Evolutionary conservation across 2,329 filamentous ascomycete genomes (phyloP), one percentile per base, ranked within the genome.

Genomic region (Apiospora saccharicola): DNA sequence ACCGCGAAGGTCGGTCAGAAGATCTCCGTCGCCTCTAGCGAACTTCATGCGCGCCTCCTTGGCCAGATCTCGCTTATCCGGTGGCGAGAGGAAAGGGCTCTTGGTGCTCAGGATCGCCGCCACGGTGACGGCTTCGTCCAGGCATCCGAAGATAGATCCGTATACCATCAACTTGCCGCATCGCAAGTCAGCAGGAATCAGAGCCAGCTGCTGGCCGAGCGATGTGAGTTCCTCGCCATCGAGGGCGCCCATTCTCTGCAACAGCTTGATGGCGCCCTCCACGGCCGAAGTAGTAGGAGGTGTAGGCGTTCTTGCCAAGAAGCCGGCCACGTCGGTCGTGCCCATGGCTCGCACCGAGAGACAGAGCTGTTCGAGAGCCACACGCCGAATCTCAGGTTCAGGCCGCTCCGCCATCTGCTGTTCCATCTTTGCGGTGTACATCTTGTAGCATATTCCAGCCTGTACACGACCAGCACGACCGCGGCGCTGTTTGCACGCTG

Each of bases 151-250:
- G 72, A 97, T 95, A 22, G 94, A 93, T 7, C 96, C 96, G 79
- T 97, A 98, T 4, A 99, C 94, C 88, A 99, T 94, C 46, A 99
- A 88, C 82, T 99, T 99, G 67, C 94, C 94, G 80, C 95, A 97
- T 41, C 96, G 91, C 68, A 99, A 87, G 79, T 99, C 96, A 0
- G 96, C 94, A 1, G 96, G 96, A 69, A 99, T 95, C 90, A 97
- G 94, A 24, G 95, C 93, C n/a, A 99, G 87, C 83, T 98, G 96
- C 70, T 93, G 91, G 87, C 96, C 96, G 67, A 99, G 90, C 3
- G 95, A 95, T 0, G 96, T 98, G 53, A 99, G 87, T 77, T 94
- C 93, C 72, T 94, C 90, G 64, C 94, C 94, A 76, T 96, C 94
- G 19, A 98, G 86, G 0, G 95, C 96, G 43, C 96, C 96, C 87